phyloP scores from a whole-genome alignment of 148 eudicot species.

The Hydrangea macrophylla region DNA sequence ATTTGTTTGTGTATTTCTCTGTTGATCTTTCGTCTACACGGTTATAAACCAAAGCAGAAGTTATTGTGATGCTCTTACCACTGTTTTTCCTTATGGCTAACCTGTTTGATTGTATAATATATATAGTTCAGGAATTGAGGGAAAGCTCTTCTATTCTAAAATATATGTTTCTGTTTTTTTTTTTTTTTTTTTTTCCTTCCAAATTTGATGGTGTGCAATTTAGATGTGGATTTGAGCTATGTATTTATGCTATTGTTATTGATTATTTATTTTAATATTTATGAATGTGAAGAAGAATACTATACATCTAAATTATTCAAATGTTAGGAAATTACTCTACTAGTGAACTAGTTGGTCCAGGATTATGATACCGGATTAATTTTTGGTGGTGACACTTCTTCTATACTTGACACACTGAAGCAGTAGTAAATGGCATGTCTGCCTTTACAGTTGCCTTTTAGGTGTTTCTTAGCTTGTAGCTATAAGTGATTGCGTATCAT shows the following conservation, averaged over 20 bases:
- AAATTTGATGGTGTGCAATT: not conserved
- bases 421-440: not conserved
- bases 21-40: not conserved
- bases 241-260: not conserved
- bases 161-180: not conserved
- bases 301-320: no score
- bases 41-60: not conserved
- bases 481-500: not conserved
- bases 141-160: not conserved
- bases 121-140: not conserved
- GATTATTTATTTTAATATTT: not conserved
- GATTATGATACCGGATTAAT: not conserved
- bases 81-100: not conserved
- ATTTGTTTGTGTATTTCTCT: not conserved
- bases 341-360: not conserved
- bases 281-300: no score
- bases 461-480: not conserved
- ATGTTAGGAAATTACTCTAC: no score
- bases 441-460: not conserved
- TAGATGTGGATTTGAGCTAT: not conserved
- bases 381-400: not conserved
- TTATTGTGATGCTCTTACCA: not conserved
- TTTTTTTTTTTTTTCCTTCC: conserved; percentile 3
- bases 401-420: not conserved
- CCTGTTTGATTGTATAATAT: not conserved